phyloP scores from a whole-genome alignment of 1,284 basidiomycete genomes.

The Ceratobasidium theobromae region DNA sequence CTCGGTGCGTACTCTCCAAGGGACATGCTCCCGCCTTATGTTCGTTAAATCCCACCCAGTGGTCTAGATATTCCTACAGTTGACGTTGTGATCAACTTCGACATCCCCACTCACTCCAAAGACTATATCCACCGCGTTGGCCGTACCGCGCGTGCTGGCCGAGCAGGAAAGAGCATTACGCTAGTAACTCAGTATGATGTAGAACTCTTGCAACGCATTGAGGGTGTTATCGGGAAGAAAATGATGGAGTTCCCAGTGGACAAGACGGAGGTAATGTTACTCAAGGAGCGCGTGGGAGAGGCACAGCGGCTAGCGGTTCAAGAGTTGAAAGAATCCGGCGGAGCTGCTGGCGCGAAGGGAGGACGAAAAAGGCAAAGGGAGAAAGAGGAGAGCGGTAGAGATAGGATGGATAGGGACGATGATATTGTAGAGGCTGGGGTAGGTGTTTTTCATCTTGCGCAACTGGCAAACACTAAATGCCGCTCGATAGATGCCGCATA shows the following conservation, averaged over 20 bases:
- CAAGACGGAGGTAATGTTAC: conserved; percentile 84
- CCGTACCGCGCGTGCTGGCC: conserved; percentile 93
- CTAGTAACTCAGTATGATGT: conserved; percentile 99
- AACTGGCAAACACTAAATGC: neutral
- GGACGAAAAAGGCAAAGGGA: conserved; percentile 59
- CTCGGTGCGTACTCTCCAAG: conserved; percentile 12
- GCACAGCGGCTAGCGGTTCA: conserved; percentile 80
- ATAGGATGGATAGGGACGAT: conserved; percentile 83
- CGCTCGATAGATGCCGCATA: conserved; percentile 1
- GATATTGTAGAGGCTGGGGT: conserved; percentile 82
- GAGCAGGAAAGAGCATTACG: conserved; percentile 93
- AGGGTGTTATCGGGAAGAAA: conserved; percentile 88
- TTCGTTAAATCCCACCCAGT: conserved; percentile 46
- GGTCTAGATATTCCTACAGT: conserved; percentile 97
- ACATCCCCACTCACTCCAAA: conserved; percentile 97
- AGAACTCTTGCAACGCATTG: conserved; percentile 93
- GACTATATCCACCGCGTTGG: conserved; percentile 99
- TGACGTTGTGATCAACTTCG: conserved; percentile 97
- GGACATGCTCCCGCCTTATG: conserved; percentile 21
- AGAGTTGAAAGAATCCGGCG: conserved; percentile 62
- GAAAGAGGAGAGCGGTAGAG: conserved; percentile 51
- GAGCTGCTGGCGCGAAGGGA: conserved; percentile 57
- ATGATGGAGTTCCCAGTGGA: conserved; percentile 91
- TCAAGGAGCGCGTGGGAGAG: conserved; percentile 89
- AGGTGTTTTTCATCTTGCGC: neutral